Conservation (phyloP, 352 stramenopile species). For the Globisporangium okanoganense region DNA sequence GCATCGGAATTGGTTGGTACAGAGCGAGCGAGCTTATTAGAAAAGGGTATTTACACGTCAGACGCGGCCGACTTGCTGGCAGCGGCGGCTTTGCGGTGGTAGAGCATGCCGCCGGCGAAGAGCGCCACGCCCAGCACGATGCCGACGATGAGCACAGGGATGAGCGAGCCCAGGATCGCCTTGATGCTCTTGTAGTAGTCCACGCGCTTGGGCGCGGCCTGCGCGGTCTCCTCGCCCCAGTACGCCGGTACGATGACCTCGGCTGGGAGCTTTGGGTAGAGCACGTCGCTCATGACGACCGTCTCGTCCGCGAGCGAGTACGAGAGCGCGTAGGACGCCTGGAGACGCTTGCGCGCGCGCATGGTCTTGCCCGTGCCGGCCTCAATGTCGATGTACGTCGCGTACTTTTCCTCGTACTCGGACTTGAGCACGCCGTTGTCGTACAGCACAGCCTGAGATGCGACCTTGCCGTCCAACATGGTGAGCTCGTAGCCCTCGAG, state of each 20-base stretch:
- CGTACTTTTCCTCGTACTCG: constrained; percentile 48
- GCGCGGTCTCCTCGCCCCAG: constrained; percentile 48
- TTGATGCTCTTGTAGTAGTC: constrained; percentile 56
- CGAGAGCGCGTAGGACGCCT: constrained; percentile 57
- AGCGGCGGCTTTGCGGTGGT: constrained; percentile 25
- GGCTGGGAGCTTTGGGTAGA: constrained; percentile 45
- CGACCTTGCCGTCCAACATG: constrained; percentile 36
- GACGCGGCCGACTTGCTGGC: constrained; percentile 15
- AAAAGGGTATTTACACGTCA: constrained; percentile 9
- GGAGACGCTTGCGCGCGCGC: constrained; percentile 59
- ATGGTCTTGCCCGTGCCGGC: constrained; percentile 68
- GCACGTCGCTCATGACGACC: constrained; percentile 53
- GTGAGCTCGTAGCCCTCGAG: constrained; percentile 45
- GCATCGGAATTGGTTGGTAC: constrained; percentile 3
- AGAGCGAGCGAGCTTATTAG: background rate
- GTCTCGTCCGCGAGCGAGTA: constrained; percentile 26
- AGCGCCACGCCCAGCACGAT: constrained; percentile 42
- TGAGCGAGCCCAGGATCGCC: constrained; percentile 41
- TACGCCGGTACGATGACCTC: constrained; percentile 63
- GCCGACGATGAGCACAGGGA: constrained; percentile 60
- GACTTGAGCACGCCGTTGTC: constrained; percentile 33
- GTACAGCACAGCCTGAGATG: constrained; percentile 44
- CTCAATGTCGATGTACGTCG: constrained; percentile 62
- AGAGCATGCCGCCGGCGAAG: constrained; percentile 37
- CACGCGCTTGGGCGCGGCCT: constrained; percentile 32